These are phyloP conservation scores for Phytophthora megakarya DNA, from an alignment of 352 stramenopile genomes.

Conservation along the genomic window DNA sequence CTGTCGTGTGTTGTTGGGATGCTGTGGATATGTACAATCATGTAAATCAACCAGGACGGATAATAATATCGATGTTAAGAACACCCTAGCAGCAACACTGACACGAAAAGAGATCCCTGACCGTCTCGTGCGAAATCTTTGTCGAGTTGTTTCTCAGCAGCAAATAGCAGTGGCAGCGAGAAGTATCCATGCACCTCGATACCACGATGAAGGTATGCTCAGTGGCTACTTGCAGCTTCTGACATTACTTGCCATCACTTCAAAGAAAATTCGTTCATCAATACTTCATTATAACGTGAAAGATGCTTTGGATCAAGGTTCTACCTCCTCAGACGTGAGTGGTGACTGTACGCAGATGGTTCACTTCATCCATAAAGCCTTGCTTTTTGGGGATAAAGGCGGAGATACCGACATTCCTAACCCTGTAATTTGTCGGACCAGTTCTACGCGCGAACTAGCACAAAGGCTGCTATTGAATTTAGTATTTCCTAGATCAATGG, in stretches of 20 bases:
- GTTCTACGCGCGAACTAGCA: slow-evolving; percentile 14
- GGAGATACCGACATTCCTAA: not conserved
- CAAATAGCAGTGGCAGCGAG: not conserved
- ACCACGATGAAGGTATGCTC: slow-evolving; percentile 17
- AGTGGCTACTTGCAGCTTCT: slow-evolving; percentile 29
- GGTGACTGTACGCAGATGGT: slow-evolving; percentile 9
- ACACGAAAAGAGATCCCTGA: slow-evolving; percentile 20
- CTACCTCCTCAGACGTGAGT: not conserved
- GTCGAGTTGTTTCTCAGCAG: slow-evolving; percentile 16
- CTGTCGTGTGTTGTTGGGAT: slow-evolving; percentile 22
- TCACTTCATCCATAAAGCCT: slow-evolving; percentile 20
- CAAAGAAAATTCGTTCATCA: slow-evolving; percentile 14
- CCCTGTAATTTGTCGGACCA: slow-evolving; percentile 23
- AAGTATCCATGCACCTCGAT: slow-evolving; percentile 1
- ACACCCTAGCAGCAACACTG: slow-evolving; percentile 7
- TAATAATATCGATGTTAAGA: not conserved
- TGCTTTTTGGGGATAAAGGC: slow-evolving; percentile 25
- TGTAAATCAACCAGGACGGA: not conserved
- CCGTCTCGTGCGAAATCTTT: slow-evolving; percentile 16
- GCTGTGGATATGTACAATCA: not conserved
- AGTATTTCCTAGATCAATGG: slow-evolving; percentile 11
- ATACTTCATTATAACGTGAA: slow-evolving; percentile 9
- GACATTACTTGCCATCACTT: slow-evolving; percentile 19
- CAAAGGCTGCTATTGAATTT: slow-evolving; percentile 28
- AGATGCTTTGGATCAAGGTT: not conserved